Conservation (phyloP, 108 stramenopile genomes). For the Cyclotella kingstonii region DNA sequence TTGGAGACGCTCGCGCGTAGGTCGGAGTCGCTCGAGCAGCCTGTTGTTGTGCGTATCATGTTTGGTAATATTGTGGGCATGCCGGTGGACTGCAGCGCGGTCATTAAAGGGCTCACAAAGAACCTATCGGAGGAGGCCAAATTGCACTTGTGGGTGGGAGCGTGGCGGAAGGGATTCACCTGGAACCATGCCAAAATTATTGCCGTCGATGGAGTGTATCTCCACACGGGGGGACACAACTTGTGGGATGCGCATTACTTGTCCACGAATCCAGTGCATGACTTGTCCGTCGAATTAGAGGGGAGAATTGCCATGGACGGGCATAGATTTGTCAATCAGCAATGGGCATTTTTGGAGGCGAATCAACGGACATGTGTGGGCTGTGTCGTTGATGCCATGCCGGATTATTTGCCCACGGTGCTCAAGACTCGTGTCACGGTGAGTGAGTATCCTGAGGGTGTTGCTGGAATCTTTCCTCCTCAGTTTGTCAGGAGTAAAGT, state of each 20-base stretch:
- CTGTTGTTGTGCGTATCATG: constrained; percentile 55
- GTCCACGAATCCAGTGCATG: constrained; percentile 49
- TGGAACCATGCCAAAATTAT: constrained; percentile 73
- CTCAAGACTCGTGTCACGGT: constrained; percentile 40
- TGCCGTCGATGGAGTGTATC: constrained; percentile 62
- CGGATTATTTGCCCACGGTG: constrained; percentile 48
- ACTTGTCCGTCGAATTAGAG: constrained; percentile 52
- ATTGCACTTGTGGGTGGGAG: constrained; percentile 58
- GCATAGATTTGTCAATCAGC: constrained; percentile 55
- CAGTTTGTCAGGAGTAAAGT: constrained; percentile 17
- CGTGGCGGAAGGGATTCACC: constrained; percentile 54
- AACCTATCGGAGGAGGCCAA: constrained; percentile 50
- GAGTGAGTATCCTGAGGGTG: constrained; percentile 37
- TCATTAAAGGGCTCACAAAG: constrained; percentile 47
- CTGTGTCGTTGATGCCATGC: constrained; percentile 47
- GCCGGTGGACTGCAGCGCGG: constrained; percentile 52
- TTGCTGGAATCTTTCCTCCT: constrained; percentile 29
- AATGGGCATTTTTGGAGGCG: constrained; percentile 54
- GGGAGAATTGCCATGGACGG: constrained; percentile 54
- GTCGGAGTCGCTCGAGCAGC: constrained; percentile 2
- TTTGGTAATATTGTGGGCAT: constrained; percentile 62
- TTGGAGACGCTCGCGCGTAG: constrained; percentile 30
- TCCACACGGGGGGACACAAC: constrained; percentile 66
- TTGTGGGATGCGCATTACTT: constrained; percentile 61
- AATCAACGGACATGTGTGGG: constrained; percentile 54